Conservation (phyloP, 139 green algal genomes). For the Cymbomonas tetramitiformis region DNA sequence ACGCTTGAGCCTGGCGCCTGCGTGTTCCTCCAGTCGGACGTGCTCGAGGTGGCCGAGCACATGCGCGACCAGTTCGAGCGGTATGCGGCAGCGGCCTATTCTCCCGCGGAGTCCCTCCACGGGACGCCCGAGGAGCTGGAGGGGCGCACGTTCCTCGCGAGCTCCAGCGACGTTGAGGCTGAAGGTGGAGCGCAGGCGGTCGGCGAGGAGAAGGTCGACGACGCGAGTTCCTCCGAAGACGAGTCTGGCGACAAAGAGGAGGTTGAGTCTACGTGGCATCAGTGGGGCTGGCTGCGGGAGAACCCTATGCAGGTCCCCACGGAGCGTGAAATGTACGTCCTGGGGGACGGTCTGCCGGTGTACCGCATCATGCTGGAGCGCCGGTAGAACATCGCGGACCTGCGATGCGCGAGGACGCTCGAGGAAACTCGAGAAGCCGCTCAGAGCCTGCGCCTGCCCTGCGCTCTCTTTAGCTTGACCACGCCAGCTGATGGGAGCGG, state of each 20-base stretch:
- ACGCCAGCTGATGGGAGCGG: too few species aligned
- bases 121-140: background rate
- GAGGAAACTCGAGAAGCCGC: too few species aligned
- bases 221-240: background rate
- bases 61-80: constrained; percentile 46
- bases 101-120: background rate
- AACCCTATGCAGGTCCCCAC: constrained; percentile 22
- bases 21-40: constrained; percentile 65
- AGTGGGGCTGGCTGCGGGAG: constrained; percentile 12
- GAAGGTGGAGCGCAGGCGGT: background rate
- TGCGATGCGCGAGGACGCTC: too few species aligned
- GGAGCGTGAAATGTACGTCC: constrained; percentile 19
- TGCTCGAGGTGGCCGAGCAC: constrained; percentile 34
- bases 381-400: too few species aligned
- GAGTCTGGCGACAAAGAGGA: background rate
- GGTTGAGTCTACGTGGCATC: background rate
- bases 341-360: too few species aligned
- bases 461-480: too few species aligned
- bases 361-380: constrained; percentile 20
- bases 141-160: background rate
- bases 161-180: background rate
- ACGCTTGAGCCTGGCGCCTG: constrained; percentile 22
- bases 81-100: background rate
- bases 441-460: too few species aligned
- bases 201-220: background rate